Evolutionary conservation across 164 flowering plant species (phyloP).

Genomic region (Vitis amurensis): DNA sequence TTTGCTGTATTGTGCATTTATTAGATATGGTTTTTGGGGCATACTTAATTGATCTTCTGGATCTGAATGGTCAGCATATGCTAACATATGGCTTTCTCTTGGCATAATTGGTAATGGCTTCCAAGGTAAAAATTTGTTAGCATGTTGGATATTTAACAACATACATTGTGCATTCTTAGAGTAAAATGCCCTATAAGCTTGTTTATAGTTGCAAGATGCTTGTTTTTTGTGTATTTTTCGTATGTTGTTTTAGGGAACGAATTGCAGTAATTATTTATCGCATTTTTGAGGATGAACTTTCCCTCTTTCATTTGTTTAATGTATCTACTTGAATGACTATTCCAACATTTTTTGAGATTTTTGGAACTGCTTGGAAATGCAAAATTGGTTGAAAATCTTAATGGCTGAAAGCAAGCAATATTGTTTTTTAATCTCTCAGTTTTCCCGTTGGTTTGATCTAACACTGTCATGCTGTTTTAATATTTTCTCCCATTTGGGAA

Average conservation of each 20-base stretch:
- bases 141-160: not conserved
- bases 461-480: no score
- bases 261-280: not conserved
- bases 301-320: not conserved
- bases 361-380: not conserved
- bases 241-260: not conserved
- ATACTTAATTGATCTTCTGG: slow-evolving; percentile 92
- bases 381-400: not conserved
- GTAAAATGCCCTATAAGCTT: no score
- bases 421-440: no score
- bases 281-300: not conserved
- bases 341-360: not conserved
- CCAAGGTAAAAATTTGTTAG: slow-evolving; percentile 56
- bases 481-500: not conserved
- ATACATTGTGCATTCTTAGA: no score
- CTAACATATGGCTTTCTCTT: slow-evolving; percentile 94
- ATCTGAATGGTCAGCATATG: slow-evolving; percentile 98
- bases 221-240: not conserved
- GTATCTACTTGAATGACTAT: not conserved
- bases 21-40: slow-evolving; percentile 98
- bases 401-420: not conserved
- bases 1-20: not conserved
- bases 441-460: no score
- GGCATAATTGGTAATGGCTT: slow-evolving; percentile 98
- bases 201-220: not conserved